Base-by-base conservation (phyloP, 106 monocot genomes). In the Acorus calamus region DNA sequence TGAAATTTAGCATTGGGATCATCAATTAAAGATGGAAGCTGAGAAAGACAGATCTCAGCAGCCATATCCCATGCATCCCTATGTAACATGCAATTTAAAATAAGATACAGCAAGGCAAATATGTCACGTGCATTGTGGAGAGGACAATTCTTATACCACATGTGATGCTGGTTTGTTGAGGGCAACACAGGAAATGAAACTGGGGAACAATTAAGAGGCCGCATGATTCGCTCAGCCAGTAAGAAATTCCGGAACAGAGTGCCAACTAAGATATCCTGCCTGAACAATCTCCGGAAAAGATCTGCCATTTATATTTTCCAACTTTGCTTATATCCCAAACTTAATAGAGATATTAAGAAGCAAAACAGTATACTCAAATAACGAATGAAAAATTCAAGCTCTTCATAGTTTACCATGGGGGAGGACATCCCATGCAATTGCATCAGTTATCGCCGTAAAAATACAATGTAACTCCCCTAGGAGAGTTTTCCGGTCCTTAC, bases 41-140 rank as follows among this genome's bases (percentile, higher is more conserved):
- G 84, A 60, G 87, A 81, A 46, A 94, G 82, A 52, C 94, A 94
- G 45, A 79, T 82, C 72, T 94, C 94, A 11, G 94, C 89, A 70
- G 94, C 94, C 94, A 94, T 90, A 60, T 94, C 94, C 94, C 94
- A 94, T 72, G 94, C 94, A 79, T 94, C 90, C 94, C 94, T 94
- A 64, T 8, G 61, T 11, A 3, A 28, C 44, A 46, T 59, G 49
- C 11, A 8, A 48, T 49, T 28, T 2, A n/a, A 5, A 43, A 47
- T 2, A 4, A 8, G 7, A 69, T 28, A 50, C 4, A 42, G 3
- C 49, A 57, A 7, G n/a, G 57, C 47, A 44, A 13, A 69, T 8
- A 11, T 2, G 46, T 6, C 6, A 42, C 2, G 44, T 56, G 8
- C 12, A 52, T 10, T 47, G 56, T n/a, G 13, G 6, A 62, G 4